Evolutionary conservation across 23 red algal genomes (phyloP), one percentile per base, ranked within the genome.

Genomic region (Gracilaria domingensis): DNA sequence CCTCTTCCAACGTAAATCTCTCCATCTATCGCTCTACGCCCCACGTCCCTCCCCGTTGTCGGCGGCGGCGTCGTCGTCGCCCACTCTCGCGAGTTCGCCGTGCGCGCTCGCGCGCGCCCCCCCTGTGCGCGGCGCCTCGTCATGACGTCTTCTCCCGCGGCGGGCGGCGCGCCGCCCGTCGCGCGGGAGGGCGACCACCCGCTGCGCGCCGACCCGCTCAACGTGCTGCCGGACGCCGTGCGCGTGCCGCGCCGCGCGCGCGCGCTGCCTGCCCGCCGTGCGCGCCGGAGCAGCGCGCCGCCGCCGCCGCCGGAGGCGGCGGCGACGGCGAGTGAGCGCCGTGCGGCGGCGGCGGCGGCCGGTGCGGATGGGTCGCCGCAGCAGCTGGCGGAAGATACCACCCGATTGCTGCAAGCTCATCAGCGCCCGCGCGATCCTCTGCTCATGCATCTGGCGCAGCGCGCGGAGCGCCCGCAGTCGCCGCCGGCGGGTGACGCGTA

Each of bases 141-240:
- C n/a, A n/a, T n/a, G n/a, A n/a, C n/a, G n/a, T n/a, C n/a, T n/a
- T n/a, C n/a, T n/a, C 5, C 42, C 42, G 42, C 25, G 5, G 8
- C 60, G 4, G 24, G 8, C 26, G 25, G 8, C 20, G 21, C 26
- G 23, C 60, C 60, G 60, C 9, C 60, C 25, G 60, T 25, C 60
- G 25, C 60, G 24, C 60, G 32, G 36, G 62, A 69, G 20, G 51
- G 21, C 14, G 86, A 89, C 23, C 86, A 89, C 40, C 86, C 86
- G 17, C 72, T 89, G 33, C 86, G 86, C 35, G n/a, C 35, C 23
- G 86, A 89, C 75, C 86, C 86, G 32, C 72, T 89, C 20, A 79
- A 89, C 44, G 72, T 20, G 11, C 40, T 89, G 32, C 86, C 86
- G 12, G 86, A 89, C 48, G 86, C 86, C 51, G 72, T 89, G 40